phyloP scores from a whole-genome alignment of 306 rosid genomes.

The Vicia sativa region DNA sequence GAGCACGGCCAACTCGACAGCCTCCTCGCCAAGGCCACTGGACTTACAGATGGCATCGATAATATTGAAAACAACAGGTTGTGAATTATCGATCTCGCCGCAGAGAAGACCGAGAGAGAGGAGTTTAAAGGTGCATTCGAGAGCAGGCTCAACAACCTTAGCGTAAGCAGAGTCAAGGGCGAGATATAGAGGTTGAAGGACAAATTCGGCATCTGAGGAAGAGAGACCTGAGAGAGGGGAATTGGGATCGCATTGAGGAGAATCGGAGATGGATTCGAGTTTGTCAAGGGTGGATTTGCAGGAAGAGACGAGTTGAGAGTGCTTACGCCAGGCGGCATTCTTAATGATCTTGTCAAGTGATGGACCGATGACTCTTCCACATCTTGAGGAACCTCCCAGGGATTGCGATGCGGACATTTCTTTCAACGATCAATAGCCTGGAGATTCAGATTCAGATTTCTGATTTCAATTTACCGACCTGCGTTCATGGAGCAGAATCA shows the following conservation, averaged over 20 bases:
- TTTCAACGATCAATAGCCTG: not conserved
- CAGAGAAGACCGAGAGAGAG: slow-evolving; percentile 77
- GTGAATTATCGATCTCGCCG: slow-evolving; percentile 70
- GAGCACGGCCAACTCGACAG: slow-evolving; percentile 79
- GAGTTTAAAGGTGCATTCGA: slow-evolving; percentile 86
- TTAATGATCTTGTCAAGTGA: slow-evolving; percentile 92
- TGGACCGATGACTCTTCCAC: slow-evolving; percentile 89
- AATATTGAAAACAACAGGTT: slow-evolving; percentile 48
- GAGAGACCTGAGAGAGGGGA: slow-evolving; percentile 72
- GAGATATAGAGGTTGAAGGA: slow-evolving; percentile 73
- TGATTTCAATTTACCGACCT: too few relatives aligned
- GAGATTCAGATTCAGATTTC: not conserved
- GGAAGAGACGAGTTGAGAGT: slow-evolving; percentile 86
- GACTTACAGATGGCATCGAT: slow-evolving; percentile 79
- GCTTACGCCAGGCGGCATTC: slow-evolving; percentile 99
- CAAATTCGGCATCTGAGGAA: slow-evolving; percentile 66
- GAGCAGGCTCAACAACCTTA: slow-evolving; percentile 96
- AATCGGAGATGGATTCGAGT: slow-evolving; percentile 79
- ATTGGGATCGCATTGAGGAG: slow-evolving; percentile 50
- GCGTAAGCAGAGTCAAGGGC: slow-evolving; percentile 80
- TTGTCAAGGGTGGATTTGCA: slow-evolving; percentile 90
- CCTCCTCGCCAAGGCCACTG: slow-evolving; percentile 83
- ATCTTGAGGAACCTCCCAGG: slow-evolving; percentile 86
- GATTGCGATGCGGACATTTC: slow-evolving; percentile 89
- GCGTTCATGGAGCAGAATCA: slow-evolving; percentile 9